Base-by-base conservation (phyloP, 179 eudicot genomes). In the Silene vulgaris region DNA sequence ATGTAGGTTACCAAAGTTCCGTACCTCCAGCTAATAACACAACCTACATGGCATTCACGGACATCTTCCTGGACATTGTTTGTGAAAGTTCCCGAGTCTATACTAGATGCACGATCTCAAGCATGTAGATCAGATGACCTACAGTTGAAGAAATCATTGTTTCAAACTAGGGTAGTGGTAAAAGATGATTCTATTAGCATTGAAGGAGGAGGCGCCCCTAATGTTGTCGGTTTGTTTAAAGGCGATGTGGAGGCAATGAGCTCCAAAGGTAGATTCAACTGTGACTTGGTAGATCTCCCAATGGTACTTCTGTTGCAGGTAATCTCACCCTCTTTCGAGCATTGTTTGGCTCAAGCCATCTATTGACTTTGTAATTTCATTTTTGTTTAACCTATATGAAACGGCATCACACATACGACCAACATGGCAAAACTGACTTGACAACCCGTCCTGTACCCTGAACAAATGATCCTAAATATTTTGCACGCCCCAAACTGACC, bases 21-120 rank as follows among this genome's bases (percentile, higher is more conserved):
- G 1, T 90, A 94, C 84, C 88, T 92, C 73, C 86, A 85, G 20
- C 85, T 94, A 80, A 84, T 88, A 79, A 86, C 95, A 75, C 96
- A 92, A 83, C 95, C 96, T 30, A 90, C 97, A 2, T 94, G 98
- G 98, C 91, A 92, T 84, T 89, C 97, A 74, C 88, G 97, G 61
- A 86, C 86, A 37, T 92, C 98, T 76, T 87, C 96, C 4, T 94
- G 98, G 98, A 87, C 90, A 26, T 85, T 94, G 76, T 86, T 85
- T 37, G 82, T 89, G 81, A 85, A 82, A 76, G 80, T 87, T 81
- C 91, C 94, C 5, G 85, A 87, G 69, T 88, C 91, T 28, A 81
- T 88, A 78, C 84, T 88, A 59, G 84, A 80, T 80, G 84, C 82
- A 21, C 79, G 79, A 30, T 74, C 82, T 67, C 89, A 83, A 67